A percentile compares a stretch with the other conserved stretches of the same genome.
phyloP scores from a whole-genome alignment of 352 stramenopile genomes.

The Thalassiosira mediterranea region DNA sequence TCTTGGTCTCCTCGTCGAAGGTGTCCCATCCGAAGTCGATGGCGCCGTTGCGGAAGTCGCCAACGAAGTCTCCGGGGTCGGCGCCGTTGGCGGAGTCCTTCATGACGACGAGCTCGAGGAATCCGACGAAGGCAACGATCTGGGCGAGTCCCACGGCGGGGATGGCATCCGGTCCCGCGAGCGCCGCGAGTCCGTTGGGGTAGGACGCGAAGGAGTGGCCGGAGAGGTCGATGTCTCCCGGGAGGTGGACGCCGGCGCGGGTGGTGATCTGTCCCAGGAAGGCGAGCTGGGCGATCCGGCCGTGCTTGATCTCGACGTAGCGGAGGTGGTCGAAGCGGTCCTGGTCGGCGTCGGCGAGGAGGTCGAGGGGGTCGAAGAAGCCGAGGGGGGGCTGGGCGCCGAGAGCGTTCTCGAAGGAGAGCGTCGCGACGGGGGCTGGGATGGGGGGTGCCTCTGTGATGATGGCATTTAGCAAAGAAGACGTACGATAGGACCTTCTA shows the following conservation, averaged over 20 bases:
- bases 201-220: constrained; percentile 55
- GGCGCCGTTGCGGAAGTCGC: constrained; percentile 70
- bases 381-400: constrained; percentile 81
- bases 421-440: neutral
- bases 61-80: constrained; percentile 59
- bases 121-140: constrained; percentile 51
- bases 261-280: constrained; percentile 73
- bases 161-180: constrained; percentile 39
- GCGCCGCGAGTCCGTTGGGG: constrained; percentile 48
- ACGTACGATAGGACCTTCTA: no score
- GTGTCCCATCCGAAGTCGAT: constrained; percentile 67
- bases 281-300: constrained; percentile 72
- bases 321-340: constrained; percentile 74
- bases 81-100: constrained; percentile 22
- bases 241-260: constrained; percentile 57
- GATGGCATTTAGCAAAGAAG: no score
- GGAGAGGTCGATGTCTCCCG: constrained; percentile 58
- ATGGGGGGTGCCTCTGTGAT: neutral
- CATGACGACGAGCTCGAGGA: constrained; percentile 52
- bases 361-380: constrained; percentile 77
- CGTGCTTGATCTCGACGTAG: constrained; percentile 62
- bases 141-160: constrained; percentile 20
- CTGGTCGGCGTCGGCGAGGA: constrained; percentile 67
- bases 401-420: constrained; percentile 50
- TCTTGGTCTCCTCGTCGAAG: constrained; percentile 57